A percentile compares a stretch with the other conserved stretches of the same genome.
phyloP scores from a whole-genome alignment of 1,284 basidiomycete species.

The Ceratobasidium sp. region DNA sequence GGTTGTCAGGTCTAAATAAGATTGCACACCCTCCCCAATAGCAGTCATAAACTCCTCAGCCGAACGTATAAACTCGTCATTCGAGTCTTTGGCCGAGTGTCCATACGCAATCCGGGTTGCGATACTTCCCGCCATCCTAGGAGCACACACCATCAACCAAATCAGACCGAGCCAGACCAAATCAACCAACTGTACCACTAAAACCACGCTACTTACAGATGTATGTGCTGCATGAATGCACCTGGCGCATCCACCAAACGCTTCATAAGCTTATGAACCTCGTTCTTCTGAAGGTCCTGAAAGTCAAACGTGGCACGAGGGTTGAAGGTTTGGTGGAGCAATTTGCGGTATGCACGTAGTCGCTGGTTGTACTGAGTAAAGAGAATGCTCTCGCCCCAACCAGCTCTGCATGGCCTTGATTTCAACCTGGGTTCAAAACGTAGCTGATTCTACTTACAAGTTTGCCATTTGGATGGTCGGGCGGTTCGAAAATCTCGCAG shows the following conservation, averaged over 20 bases:
- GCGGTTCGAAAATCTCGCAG: slow-evolving; percentile 23
- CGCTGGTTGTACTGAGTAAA: slow-evolving; percentile 9
- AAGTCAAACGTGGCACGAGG: slow-evolving; percentile 40
- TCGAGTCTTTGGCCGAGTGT: slow-evolving; percentile 12
- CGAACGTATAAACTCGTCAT: slow-evolving; percentile 35
- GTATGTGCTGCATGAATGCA: slow-evolving; percentile 18
- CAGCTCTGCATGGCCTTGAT: background rate
- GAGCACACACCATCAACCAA: background rate
- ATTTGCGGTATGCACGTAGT: slow-evolving; percentile 6
- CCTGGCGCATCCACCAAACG: slow-evolving; percentile 20
- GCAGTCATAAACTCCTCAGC: slow-evolving; percentile 35
- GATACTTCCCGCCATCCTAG: slow-evolving; percentile 37
- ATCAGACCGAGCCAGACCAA: too few species aligned
- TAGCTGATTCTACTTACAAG: background rate
- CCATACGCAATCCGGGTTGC: slow-evolving; percentile 40
- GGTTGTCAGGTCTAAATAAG: too few species aligned
- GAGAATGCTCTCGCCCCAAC: slow-evolving; percentile 1
- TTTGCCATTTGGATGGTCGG: slow-evolving; percentile 23
- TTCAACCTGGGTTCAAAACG: too few species aligned
- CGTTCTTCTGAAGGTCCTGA: slow-evolving; percentile 33
- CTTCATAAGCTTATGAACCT: slow-evolving; percentile 36
- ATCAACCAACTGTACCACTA: background rate
- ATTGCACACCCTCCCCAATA: slow-evolving; percentile 24
- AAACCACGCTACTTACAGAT: slow-evolving; percentile 27
- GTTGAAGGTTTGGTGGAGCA: slow-evolving; percentile 32